Base-by-base conservation (phyloP, 352 stramenopile genomes). In the Peronospora farinosa region DNA sequence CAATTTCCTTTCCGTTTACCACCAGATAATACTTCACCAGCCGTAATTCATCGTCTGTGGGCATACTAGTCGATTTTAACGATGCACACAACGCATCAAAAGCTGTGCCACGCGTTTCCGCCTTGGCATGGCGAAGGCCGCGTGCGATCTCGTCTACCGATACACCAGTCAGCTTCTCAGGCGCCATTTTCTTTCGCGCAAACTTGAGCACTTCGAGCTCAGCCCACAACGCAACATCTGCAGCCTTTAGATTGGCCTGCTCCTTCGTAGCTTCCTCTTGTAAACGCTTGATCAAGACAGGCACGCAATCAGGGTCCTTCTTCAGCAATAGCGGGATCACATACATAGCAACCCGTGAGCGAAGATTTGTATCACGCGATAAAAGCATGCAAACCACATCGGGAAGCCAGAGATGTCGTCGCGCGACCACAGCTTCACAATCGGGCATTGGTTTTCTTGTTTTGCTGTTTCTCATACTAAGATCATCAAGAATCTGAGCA, bases 191-290 rank as follows among this genome's bases (percentile, higher is more conserved):
- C 59, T 87, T 88, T 35, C 81, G 73, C 10, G 81, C 81, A 61
- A 82, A 80, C 58, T 92, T 92, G 10, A 90, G 60, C 6, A 90
- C 69, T 47, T 90, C 78, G 13, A 92, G 63, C 40, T 87, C 72
- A 28, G 77, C 75, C 81, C 81, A 92, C 15, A 90, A 48, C 5
- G 52, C 50, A 27, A 76, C 61, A 56, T 88, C 71, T 3, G 62
- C 64, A 40, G 62, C 37, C 10, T 62, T 44, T 41, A 7, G 8
- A 33, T 57, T 39, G 11, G 32, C 28, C 1, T 55, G 50, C 7
- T 63, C 47, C 8, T 41, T 50, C 2, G 49, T 60, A 36, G 43
- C 52, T 53, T 67, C 47, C 1, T 43, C 19, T 40, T 78, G 74
- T n/a, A 88, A 53, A 28, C 55, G 53, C 12, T 82, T 50, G 7